phyloP scores from a whole-genome alignment of 2,329 filamentous ascomycete species.

The Fusarium pseudonygamai region DNA sequence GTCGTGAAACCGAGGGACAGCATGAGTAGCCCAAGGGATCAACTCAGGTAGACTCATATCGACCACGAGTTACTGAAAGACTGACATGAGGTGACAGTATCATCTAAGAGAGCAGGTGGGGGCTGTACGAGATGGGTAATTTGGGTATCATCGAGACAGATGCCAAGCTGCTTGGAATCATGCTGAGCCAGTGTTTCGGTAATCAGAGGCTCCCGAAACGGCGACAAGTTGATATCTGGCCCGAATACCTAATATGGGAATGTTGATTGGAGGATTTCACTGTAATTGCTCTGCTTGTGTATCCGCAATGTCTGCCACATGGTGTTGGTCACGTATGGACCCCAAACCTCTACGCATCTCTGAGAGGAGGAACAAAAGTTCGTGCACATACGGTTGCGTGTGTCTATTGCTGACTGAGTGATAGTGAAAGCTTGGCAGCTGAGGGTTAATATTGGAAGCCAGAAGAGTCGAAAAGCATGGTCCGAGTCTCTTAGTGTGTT shows the following conservation, averaged over 20 bases:
- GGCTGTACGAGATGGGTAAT: constrained; percentile 7
- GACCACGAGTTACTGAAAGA: background rate
- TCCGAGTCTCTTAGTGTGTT: background rate
- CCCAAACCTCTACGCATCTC: background rate
- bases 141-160: constrained; percentile 9
- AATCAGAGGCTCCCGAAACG: background rate
- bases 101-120: constrained; percentile 12
- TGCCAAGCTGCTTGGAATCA: constrained; percentile 5
- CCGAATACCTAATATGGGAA: background rate
- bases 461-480: background rate
- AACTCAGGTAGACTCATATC: background rate
- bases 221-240: constrained; percentile 3
- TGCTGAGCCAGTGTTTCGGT: constrained; percentile 20
- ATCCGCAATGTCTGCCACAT: constrained; percentile 21
- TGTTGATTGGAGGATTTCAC: constrained; percentile 5
- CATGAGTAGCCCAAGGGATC: constrained; percentile 2
- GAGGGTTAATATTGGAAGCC: background rate
- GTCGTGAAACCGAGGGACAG: constrained; percentile 8
- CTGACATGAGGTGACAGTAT: background rate
- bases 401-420: constrained; percentile 2
- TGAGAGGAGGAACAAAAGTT: constrained; percentile 22
- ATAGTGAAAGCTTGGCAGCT: constrained; percentile 10
- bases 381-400: background rate
- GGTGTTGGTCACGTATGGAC: background rate
- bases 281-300: constrained; percentile 12